phyloP scores from a whole-genome alignment of 2,329 filamentous ascomycete species.

The Aspergillus costaricaensis region DNA sequence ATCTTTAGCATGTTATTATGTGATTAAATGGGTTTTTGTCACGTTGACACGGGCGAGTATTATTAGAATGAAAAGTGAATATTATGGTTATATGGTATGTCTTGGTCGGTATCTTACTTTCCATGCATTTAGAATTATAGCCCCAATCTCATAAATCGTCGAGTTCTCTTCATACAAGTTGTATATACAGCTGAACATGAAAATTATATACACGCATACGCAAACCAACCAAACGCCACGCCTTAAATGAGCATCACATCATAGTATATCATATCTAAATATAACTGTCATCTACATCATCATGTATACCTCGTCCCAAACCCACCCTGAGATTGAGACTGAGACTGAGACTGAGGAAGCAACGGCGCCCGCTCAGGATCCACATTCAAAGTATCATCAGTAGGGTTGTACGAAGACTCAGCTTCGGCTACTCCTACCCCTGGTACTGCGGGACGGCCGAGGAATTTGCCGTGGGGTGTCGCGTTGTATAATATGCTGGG shows the following conservation, averaged over 20 bases:
- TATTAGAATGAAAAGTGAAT: background rate
- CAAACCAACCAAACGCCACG: background rate
- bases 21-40: background rate
- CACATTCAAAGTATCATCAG: background rate
- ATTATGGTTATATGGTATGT: background rate
- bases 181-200: background rate
- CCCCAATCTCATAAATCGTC: too few species aligned
- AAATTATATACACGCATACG: background rate
- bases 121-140: too few species aligned
- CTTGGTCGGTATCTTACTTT: background rate
- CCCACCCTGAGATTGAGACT: background rate
- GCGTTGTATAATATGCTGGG: conserved; percentile 15
- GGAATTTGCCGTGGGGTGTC: background rate
- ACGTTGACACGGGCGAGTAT: background rate
- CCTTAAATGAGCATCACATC: background rate
- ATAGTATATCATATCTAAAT: background rate
- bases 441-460: background rate
- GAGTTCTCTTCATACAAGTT: too few species aligned
- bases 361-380: conserved; percentile 16
- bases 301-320: conserved; percentile 13
- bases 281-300: background rate
- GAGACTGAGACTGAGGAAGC: background rate
- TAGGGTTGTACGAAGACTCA: background rate
- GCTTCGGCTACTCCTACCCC: background rate
- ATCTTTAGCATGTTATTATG: background rate